A percentile compares a stretch with the other conserved stretches of the same genome.
phyloP scores from a whole-genome alignment of 2,329 filamentous ascomycete genomes.

The Cordyceps cateniannulata region DNA sequence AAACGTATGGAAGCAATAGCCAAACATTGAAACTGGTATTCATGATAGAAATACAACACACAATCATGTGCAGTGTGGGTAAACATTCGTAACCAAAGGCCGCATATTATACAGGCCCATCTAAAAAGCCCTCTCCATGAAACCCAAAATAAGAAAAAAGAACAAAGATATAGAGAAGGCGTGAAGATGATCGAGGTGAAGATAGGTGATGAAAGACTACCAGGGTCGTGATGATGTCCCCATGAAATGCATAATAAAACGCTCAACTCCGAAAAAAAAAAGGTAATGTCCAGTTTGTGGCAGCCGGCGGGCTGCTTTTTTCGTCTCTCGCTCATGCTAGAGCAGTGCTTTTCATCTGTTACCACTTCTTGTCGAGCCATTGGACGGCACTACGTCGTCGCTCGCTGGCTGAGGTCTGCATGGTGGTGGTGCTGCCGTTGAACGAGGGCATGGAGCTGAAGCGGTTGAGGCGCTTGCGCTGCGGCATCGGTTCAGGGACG shows the following conservation, averaged over 20 bases:
- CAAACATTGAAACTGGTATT: slow-evolving; percentile 12
- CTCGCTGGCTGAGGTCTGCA: slow-evolving; percentile 4
- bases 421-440: slow-evolving; percentile 23
- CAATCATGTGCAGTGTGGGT: neutral
- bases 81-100: slow-evolving; percentile 10
- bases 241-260: slow-evolving; percentile 5
- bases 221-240: neutral
- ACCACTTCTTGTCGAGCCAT: slow-evolving; percentile 11
- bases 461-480: slow-evolving; percentile 46
- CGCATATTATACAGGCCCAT: slow-evolving; percentile 1
- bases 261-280: slow-evolving; percentile 8
- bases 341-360: neutral
- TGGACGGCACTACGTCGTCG: slow-evolving; percentile 9
- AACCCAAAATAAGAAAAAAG: slow-evolving; percentile 2
- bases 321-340: neutral
- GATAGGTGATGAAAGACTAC: neutral
- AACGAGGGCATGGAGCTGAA: slow-evolving; percentile 53
- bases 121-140: neutral
- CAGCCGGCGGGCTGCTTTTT: neutral
- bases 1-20: slow-evolving; percentile 7
- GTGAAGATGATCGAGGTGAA: neutral
- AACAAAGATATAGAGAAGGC: neutral
- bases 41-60: slow-evolving; percentile 11
- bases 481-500: slow-evolving; percentile 21
- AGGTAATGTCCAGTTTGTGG: neutral